Evolutionary conservation across 2,329 filamentous ascomycete species (phyloP), one percentile per base, ranked within the genome.

Genomic region (Seiridium cupressi): DNA sequence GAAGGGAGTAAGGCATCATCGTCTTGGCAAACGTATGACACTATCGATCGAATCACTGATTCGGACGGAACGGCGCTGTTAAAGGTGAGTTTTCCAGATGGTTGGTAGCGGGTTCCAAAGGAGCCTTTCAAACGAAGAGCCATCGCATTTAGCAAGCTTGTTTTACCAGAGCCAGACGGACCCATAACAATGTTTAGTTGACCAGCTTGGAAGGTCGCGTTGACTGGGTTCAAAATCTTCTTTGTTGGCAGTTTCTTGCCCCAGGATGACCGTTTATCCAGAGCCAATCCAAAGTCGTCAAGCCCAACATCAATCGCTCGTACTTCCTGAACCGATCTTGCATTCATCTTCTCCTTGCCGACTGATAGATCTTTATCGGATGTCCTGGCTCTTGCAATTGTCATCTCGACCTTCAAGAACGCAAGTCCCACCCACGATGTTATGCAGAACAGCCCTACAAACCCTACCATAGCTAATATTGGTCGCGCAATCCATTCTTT

Each of bases 121-220:
- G 84, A 86, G 60, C 85, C 85, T 34, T 85, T 84, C 4, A 93
- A 75, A 13, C 90, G 80, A 3, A 86, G 76, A 1, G 90, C 89
- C 83, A 93, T 89, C 1, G 87, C 82, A 68, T 91, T 92, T 9
- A 93, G 78, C 0, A 92, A 77, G 0, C 88, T 90, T 0, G 89
- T 92, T 72, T 93, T 93, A 1, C 90, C 90, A 51, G 86, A 89
- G 0, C 90, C 90, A 0, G 89, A 92, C 0, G 90, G 90, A 0
- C 90, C 90, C 89, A 93, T 92, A 64, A 93, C 90, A 32, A 92
- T 82, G 63, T 93, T 93, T 11, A 93, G 70, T 11, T 83, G 78
- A 0, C 89, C 89, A 0, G 90, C 84, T 51, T 85, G 80, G 64
- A 93, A 93, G 0, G 83, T 85, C 0, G 89, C 79, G 1, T 81